Evolutionary conservation across 129 eudicot species (phyloP).

Genomic region (Lactuca sativa): DNA sequence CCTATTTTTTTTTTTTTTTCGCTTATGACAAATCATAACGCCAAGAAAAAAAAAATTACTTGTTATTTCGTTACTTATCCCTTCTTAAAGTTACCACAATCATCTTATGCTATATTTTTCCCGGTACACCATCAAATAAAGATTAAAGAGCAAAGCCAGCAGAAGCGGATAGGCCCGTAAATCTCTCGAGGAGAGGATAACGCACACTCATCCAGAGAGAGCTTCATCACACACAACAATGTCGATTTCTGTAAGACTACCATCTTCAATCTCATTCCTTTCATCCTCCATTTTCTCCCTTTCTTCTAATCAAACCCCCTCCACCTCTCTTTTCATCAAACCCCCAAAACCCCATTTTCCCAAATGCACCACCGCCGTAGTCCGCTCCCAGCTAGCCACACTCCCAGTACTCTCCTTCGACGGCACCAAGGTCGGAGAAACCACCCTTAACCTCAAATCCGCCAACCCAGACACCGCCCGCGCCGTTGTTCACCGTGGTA

Average conservation of each 20-base stretch:
- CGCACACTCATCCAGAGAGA: slow-evolving; percentile 21
- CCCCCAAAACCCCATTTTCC: slow-evolving; percentile 32
- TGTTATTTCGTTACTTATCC: too few relatives aligned
- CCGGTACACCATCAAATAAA: neutral
- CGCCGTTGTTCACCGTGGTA: slow-evolving; percentile 97
- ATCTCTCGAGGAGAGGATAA: slow-evolving; percentile 18
- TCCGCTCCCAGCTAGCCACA: slow-evolving; percentile 55
- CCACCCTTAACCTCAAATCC: slow-evolving; percentile 69
- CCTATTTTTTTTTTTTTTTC: too few relatives aligned
- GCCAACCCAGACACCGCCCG: slow-evolving; percentile 90
- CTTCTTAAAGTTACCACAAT: too few relatives aligned
- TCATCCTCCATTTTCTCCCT: slow-evolving; percentile 48
- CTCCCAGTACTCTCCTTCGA: slow-evolving; percentile 90
- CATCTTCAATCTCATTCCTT: slow-evolving; percentile 72
- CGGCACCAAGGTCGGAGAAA: slow-evolving; percentile 67
- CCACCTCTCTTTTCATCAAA: slow-evolving; percentile 34
- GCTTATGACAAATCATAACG: too few relatives aligned
- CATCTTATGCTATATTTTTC: too few relatives aligned
- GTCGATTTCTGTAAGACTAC: slow-evolving; percentile 38
- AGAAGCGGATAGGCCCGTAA: slow-evolving; percentile 11
- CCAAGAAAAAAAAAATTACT: too few relatives aligned
- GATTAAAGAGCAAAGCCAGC: neutral
- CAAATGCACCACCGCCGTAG: slow-evolving; percentile 23
- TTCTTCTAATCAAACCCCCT: slow-evolving; percentile 28
- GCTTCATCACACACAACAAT: slow-evolving; percentile 31